These are phyloP conservation scores for Colletotrichum acutatum DNA, from an alignment of 2,329 filamentous ascomycete genomes.

Conservation along the genomic window DNA sequence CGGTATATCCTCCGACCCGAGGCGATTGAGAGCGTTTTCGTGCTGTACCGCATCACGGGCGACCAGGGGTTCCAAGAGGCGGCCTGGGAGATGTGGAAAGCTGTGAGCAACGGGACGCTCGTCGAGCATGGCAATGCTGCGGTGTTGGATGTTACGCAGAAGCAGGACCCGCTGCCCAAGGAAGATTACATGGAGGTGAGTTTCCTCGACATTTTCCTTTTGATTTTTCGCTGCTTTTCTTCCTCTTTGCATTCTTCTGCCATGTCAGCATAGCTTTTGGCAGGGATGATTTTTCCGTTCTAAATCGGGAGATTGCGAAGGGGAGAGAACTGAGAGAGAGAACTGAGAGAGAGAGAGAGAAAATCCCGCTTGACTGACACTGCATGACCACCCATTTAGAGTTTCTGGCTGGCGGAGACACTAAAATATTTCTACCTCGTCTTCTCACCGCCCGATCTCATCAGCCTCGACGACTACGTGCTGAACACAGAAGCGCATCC, in stretches of 20 bases:
- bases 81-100: slow-evolving; percentile 64
- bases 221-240: background rate
- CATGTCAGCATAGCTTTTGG: background rate
- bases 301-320: slow-evolving; percentile 25
- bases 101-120: slow-evolving; percentile 57
- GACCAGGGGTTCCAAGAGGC: slow-evolving; percentile 58
- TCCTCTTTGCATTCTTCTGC: background rate
- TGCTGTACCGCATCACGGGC: slow-evolving; percentile 64
- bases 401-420: slow-evolving; percentile 80
- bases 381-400: slow-evolving; percentile 53
- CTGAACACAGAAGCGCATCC: slow-evolving; percentile 67
- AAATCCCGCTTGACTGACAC: background rate
- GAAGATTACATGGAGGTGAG: slow-evolving; percentile 53
- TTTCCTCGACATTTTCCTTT: background rate
- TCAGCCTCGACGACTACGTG: slow-evolving; percentile 76
- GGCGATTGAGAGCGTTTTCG: slow-evolving; percentile 64
- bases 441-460: slow-evolving; percentile 70
- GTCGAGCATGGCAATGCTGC: slow-evolving; percentile 60
- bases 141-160: slow-evolving; percentile 60
- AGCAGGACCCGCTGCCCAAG: slow-evolving; percentile 53
- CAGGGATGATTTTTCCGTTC: background rate
- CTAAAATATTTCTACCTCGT: slow-evolving; percentile 81
- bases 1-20: slow-evolving; percentile 64
- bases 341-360: too few species aligned
- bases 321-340: background rate